A percentile compares a stretch with the other conserved stretches of the same genome.
These are phyloP conservation scores for Glomus cerebriforme DNA, from an alignment of 192 early-diverging fungal genomes.

Conservation along the genomic window DNA sequence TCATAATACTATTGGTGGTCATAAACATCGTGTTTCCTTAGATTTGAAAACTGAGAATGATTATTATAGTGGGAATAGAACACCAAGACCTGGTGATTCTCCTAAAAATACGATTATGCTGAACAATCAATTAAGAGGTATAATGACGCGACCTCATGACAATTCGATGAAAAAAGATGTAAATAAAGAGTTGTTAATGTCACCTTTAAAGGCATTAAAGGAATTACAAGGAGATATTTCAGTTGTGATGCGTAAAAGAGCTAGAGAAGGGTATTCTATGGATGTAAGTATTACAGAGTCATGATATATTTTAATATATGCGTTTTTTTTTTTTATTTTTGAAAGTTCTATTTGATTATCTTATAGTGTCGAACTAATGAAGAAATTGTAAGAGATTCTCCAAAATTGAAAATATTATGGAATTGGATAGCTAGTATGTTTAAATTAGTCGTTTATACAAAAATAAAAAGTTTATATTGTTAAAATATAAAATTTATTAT, in stretches of 20 bases:
- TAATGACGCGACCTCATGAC: conserved; percentile 5
- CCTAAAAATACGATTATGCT: not conserved
- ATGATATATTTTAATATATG: conserved; percentile 36
- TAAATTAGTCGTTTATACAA: conserved; percentile 30
- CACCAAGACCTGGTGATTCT: conserved; percentile 21
- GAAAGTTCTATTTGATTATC: not conserved
- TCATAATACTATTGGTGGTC: not conserved
- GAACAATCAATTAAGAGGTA: conserved; percentile 17
- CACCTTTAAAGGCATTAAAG: not conserved
- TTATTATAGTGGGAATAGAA: conserved; percentile 14
- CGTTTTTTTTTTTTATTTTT: not conserved
- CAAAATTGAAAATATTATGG: conserved; percentile 51
- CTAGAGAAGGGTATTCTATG: conserved; percentile 75
- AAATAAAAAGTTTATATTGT: not conserved
- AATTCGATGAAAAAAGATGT: conserved; percentile 32
- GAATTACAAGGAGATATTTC: conserved; percentile 67
- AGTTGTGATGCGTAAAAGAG: conserved; percentile 77
- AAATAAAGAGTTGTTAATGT: not conserved
- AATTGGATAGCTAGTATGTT: conserved; percentile 51
- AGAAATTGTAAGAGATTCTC: conserved; percentile 52
- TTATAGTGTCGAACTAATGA: conserved; percentile 47
- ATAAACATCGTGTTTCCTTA: conserved; percentile 6
- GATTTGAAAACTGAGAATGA: not conserved
- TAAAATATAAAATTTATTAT: not conserved
- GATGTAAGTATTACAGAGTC: conserved; percentile 54